Evolutionary conservation across 2,329 filamentous ascomycete species (phyloP), one percentile per base, ranked within the genome.

Genomic region (Alternaria arborescens): DNA sequence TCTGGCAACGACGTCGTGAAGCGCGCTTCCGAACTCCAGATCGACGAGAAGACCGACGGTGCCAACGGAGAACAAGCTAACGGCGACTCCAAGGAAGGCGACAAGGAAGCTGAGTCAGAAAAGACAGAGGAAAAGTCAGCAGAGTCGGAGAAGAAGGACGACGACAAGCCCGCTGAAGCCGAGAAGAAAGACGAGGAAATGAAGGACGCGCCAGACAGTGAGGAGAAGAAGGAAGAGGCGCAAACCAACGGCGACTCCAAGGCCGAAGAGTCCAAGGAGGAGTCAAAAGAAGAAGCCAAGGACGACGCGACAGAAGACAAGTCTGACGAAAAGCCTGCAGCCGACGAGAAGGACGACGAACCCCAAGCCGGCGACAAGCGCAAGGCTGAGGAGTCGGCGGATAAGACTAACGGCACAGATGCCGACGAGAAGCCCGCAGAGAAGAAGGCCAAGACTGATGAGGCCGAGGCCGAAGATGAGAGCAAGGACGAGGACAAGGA

Each of bases 1-100:
- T 80, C 82, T 14, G 87, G 88, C 48, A 88, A 89, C 68, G 87
- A 90, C 73, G 87, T 89, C 20, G 87, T 89, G 53, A 89, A 90
- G 79, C 82, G 82, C 63, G 86, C 87, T 12, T 85, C 82, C 43
- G 88, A 90, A 77, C 78, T 89, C 28, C 82, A 84, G 3, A 80
- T 89, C 34, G 85, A 88, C 58, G 72, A 84, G 67, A 78, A 78
- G 67, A 74, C 74, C 41, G 70, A 73, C 30, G 76, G 71, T 18
- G 68, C 61, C 61, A 77, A 71, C 67, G 63, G 67, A 18, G 63
- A 74, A 7, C 55, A 70, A 42, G 75, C 78, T 42, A 78, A 81
- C 57, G 74, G 80, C 61, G 74, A 73, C n/a, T 68, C 76, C 44
- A 72, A 78, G 67, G 65, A 72, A 63, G 65, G 75, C 60, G 64